These are phyloP conservation scores for Paramecium tetraurelia DNA, from an alignment of 73 alveolate genomes.

Conservation along the genomic window DNA sequence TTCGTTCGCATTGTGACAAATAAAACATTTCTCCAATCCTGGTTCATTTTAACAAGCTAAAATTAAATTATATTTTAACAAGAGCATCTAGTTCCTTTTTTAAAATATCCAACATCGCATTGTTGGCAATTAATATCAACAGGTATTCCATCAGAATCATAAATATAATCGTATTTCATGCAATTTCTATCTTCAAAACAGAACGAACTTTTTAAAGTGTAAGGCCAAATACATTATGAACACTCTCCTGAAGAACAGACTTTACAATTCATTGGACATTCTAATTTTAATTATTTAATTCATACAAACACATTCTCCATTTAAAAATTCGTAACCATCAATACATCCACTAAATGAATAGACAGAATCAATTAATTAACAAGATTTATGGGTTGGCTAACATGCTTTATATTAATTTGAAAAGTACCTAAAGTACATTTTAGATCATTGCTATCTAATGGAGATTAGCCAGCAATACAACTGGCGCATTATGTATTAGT, in stretches of 20 bases:
- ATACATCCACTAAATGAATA: background rate
- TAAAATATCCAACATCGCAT: background rate
- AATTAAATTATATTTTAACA: background rate
- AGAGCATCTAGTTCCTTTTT: background rate
- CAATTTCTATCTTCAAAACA: background rate
- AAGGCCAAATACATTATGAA: background rate
- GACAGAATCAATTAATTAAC: background rate
- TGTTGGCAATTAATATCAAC: background rate
- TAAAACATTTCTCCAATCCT: background rate
- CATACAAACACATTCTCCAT: background rate
- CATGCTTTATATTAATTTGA: background rate
- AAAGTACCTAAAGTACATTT: background rate
- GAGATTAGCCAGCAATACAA: background rate
- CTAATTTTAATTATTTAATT: background rate
- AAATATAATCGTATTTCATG: background rate
- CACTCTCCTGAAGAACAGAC: background rate
- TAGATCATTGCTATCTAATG: background rate
- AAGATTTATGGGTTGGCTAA: background rate
- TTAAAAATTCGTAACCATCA: background rate
- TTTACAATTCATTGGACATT: background rate
- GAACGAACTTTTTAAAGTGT: background rate
- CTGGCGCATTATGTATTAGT: background rate
- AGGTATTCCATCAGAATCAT: background rate
- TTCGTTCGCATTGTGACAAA: background rate
- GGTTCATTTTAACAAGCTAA: background rate